Base-by-base conservation (phyloP, 2,329 filamentous ascomycete genomes). In the Lachnum nothofagi region DNA sequence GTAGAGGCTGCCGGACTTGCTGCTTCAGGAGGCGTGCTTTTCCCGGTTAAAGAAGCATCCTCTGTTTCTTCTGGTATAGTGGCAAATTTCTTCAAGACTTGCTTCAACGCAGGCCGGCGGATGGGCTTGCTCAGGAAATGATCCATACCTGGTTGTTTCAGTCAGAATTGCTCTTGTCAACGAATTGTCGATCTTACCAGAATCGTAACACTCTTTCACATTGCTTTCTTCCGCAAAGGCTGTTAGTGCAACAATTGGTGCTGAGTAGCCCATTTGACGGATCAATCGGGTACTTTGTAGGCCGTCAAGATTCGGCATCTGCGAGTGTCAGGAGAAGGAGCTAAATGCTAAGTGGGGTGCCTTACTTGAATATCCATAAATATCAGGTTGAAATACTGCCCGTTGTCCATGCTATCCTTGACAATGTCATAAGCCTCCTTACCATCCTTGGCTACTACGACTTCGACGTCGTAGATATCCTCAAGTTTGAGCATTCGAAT, bases 251-350 rank as follows among this genome's bases (percentile, higher is more conserved):
- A 96, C 89, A 53, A 96, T 95, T 0, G 91, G 91, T 1, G 86
- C 86, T 9, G 79, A 82, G 68, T 93, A 96, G 1, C 91, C 91
- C 72, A 91, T 86, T 64, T 89, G 75, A 5, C 91, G 81, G 59
- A 96, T 95, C 27, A 94, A 72, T 8, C 85, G 79, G 1, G 91
- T 95, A 40, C 86, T 91, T 65, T 95, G 85, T 20, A 96, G 72
- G 1, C 91, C 91, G 62, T 95, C 90, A 12, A 96, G 77, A 54
- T 93, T 94, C 3, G 91, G 91, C 91, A 96, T 96, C 68, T 88
- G 3, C 1, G 42, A 16, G 31, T n/a, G 29, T 56, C 37, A 57
- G 48, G 23, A 34, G 27, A 19, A 25, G 23, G 10, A 35, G 7
- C 6, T 9, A 6, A 16, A 17, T n/a, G 5, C 27, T 9, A 24